Percentiles rank a stretch among this genome's conserved stretches.
phyloP scores from a whole-genome alignment of 2,329 filamentous ascomycete genomes.

The Beauveria asiatica region DNA sequence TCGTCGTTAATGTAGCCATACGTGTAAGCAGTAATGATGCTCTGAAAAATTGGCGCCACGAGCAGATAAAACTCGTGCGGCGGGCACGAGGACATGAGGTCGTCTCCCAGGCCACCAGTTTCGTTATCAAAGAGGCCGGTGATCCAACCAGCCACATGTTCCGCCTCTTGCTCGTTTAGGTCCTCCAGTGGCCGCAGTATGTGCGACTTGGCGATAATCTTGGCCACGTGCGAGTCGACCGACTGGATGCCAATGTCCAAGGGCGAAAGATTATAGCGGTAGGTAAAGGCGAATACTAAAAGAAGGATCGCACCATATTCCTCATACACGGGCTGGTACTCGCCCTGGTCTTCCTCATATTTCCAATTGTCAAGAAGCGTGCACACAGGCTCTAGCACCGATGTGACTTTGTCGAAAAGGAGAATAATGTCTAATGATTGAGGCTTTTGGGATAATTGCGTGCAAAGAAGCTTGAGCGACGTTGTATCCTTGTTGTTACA shows the following conservation, averaged over 20 bases:
- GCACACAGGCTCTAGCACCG: slow-evolving; percentile 66
- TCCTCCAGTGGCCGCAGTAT: slow-evolving; percentile 49
- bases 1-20: slow-evolving; percentile 58
- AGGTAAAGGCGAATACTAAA: slow-evolving; percentile 63
- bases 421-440: slow-evolving; percentile 66
- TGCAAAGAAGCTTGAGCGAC: slow-evolving; percentile 67
- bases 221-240: slow-evolving; percentile 59
- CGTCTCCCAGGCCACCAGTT: slow-evolving; percentile 64
- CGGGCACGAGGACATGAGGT: slow-evolving; percentile 71
- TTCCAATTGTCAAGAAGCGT: slow-evolving; percentile 69
- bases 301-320: slow-evolving; percentile 74
- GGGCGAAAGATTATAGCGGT: slow-evolving; percentile 60
- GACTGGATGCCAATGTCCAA: slow-evolving; percentile 54
- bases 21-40: slow-evolving; percentile 64
- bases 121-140: slow-evolving; percentile 69
- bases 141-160: slow-evolving; percentile 65
- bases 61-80: slow-evolving; percentile 77
- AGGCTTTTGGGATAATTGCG: slow-evolving; percentile 63
- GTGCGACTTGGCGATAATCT: slow-evolving; percentile 53
- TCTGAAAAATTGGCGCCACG: slow-evolving; percentile 67
- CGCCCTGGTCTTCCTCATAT: slow-evolving; percentile 75
- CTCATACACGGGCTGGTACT: slow-evolving; percentile 79
- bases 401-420: slow-evolving; percentile 61
- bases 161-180: slow-evolving; percentile 54
- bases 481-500: slow-evolving; percentile 70